Evolutionary conservation across 495 filamentous ascomycete species (phyloP).

Genomic region (Hypoxylon cercidicola): DNA sequence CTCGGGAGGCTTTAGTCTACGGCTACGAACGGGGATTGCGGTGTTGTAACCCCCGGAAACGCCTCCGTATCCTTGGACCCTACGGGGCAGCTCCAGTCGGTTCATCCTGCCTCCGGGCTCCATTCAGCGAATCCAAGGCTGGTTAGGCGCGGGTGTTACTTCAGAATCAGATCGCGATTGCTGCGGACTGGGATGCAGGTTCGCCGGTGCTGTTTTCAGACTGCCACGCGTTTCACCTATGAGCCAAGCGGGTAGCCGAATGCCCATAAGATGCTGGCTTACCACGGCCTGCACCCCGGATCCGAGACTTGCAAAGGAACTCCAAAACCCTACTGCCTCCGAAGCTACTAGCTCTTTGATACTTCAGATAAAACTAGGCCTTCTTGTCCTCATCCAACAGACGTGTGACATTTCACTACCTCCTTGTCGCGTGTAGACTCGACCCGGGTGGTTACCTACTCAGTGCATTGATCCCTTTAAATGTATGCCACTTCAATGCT

Average conservation of each 20-base stretch:
- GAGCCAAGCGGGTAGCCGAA: constrained; percentile 36
- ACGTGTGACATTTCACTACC: constrained; percentile 41
- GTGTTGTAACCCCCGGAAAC: background rate
- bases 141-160: constrained; percentile 17
- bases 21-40: constrained; percentile 4
- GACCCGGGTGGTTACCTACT: constrained; percentile 38
- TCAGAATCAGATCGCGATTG: constrained; percentile 21
- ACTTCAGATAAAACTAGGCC: constrained; percentile 33
- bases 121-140: constrained; percentile 2
- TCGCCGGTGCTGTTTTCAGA: constrained; percentile 29
- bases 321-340: constrained; percentile 23
- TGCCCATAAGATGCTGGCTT: constrained; percentile 17
- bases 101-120: constrained; percentile 1
- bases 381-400: constrained; percentile 19
- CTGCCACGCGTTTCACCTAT: constrained; percentile 29
- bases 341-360: constrained; percentile 22
- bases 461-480: constrained; percentile 30
- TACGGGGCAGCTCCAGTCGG: background rate
- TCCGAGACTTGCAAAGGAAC: constrained; percentile 26
- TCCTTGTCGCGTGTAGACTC: constrained; percentile 26
- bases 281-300: constrained; percentile 37
- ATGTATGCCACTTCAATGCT: constrained; percentile 14
- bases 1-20: background rate
- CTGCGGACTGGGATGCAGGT: constrained; percentile 15
- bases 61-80: background rate